Conservation (phyloP, 495 filamentous ascomycete species). For the Lasiosphaeria miniovina region DNA sequence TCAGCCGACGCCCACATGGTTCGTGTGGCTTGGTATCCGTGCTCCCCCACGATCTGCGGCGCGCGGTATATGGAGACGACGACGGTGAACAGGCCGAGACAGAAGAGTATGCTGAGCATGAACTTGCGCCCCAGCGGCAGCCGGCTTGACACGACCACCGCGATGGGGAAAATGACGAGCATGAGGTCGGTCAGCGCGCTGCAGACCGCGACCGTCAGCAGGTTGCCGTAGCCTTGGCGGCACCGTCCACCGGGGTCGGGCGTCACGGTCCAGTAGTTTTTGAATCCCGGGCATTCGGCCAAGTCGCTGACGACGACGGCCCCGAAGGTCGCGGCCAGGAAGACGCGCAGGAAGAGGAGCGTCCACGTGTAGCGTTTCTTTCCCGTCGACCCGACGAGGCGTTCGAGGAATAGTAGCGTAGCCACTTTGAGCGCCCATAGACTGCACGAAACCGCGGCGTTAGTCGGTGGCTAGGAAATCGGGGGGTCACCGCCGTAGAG, state of each 20-base stretch:
- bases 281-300: conserved; percentile 78
- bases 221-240: conserved; percentile 74
- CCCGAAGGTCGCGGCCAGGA: conserved; percentile 69
- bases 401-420: conserved; percentile 83
- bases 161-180: conserved; percentile 82
- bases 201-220: conserved; percentile 74
- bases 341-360: conserved; percentile 66
- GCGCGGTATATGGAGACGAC: conserved; percentile 72
- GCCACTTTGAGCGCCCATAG: conserved; percentile 90
- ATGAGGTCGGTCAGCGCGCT: conserved; percentile 84
- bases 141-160: conserved; percentile 69
- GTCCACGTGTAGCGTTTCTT: conserved; percentile 60
- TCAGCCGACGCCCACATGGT: conserved; percentile 75
- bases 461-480: not conserved
- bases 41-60: conserved; percentile 58
- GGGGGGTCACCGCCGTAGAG: not conserved
- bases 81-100: conserved; percentile 69
- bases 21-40: conserved; percentile 67
- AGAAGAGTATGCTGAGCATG: conserved; percentile 68
- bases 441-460: conserved; percentile 38
- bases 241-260: conserved; percentile 85
- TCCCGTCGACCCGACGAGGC: conserved; percentile 64
- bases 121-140: conserved; percentile 63
- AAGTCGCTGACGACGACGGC: conserved; percentile 76
- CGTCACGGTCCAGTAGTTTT: conserved; percentile 82